Evolutionary conservation across 1,139 yeast genomes (phyloP), one percentile per base, ranked within the genome.

Genomic region (Saccharomyces hybrid): DNA sequence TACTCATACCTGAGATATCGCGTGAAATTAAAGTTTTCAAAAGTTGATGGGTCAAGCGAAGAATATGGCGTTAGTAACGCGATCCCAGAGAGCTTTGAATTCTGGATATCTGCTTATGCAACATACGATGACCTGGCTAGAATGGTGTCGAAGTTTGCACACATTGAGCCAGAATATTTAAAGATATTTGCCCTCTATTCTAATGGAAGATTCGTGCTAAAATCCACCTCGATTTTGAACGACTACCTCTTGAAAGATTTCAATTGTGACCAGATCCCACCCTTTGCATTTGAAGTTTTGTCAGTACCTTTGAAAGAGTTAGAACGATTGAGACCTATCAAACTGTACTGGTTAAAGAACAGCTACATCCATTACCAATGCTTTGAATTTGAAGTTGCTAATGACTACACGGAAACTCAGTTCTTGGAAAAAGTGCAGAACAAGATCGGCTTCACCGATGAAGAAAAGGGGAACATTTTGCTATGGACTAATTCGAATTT

Each of bases 221-320:
- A 69, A 49, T 67, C 71, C 32, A 71, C 69, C 48, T 69, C 73
- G 31, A 57, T 57, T 34, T 62, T 78, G 42, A 66, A 64, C 28
- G 72, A 73, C 44, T 70, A 73, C 42, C 75, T 84, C 60, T 77
- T 81, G 2, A 80, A 77, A 60, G 73, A 75, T 74, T 59, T 77
- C 78, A 51, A 80, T 74, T 56, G 78, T 75, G 58, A 79, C 73
- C 56, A 72, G 68, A 52, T 72, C 72, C 68, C 76, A 4, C 75
- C 78, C 9, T 78, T 85, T 62, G 88, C 83, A 62, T 93, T 87
- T 67, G 96, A 91, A 64, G 72, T 86, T 1, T 77, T 95, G 63
- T 85, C 82, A 48, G 83, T 90, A 51, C 82, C 91, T 5, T 73
- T 93, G 57, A 78, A 75, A 42, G 95, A 90, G 59, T 79, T 86